Evolutionary conservation across 163 green algal species (phyloP), one percentile per base, ranked within the genome.

Genomic region (Chlamydomonas reinhardtii): DNA sequence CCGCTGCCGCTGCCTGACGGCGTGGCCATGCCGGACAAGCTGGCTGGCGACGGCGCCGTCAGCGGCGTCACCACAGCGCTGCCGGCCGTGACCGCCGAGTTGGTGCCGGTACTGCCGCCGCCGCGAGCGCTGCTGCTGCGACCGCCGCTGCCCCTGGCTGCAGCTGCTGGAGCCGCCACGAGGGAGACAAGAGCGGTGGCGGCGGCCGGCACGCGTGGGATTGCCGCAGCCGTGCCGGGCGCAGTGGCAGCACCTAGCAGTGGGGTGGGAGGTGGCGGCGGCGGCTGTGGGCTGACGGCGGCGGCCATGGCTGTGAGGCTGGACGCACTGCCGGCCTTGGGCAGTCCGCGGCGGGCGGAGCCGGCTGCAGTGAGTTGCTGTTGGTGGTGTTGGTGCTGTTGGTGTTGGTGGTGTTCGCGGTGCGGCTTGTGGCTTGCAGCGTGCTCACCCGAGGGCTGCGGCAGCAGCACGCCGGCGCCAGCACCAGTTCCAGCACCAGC

Each of bases 261-360:
- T n/a, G 32, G n/a, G n/a, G n/a, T n/a, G n/a, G n/a, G n/a, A n/a
- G n/a, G 19, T 12, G 32, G 2, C 32, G 17, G 32, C 34, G 68
- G 68, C 16, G 31, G 17, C 11, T 17, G 17, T 9, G 34, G 29
- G 20, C 12, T 24, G 31, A 29, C n/a, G 29, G 52, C 73, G 16
- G 31, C 73, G 16, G 73, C n/a, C 29, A 80, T 73, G 34, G 34
- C 32, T 11, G 11, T 59, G 9, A 72, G 59, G 75, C 56, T 77
- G 27, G 72, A 77, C 8, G 74, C 74, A 20, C 74, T 80, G n/a
- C 15, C 74, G 19, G 74, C 74, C 31, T 25, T 48, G 17, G 74
- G 74, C 6, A 80, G 52, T 2, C 74, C 74, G 1, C 74, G 48
- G 4, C 27, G 52, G 8, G 70, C 70, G 5, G 70, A 22, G 17